phyloP scores from a whole-genome alignment of 352 stramenopile genomes.

The Phytophthora pseudosyringae region DNA sequence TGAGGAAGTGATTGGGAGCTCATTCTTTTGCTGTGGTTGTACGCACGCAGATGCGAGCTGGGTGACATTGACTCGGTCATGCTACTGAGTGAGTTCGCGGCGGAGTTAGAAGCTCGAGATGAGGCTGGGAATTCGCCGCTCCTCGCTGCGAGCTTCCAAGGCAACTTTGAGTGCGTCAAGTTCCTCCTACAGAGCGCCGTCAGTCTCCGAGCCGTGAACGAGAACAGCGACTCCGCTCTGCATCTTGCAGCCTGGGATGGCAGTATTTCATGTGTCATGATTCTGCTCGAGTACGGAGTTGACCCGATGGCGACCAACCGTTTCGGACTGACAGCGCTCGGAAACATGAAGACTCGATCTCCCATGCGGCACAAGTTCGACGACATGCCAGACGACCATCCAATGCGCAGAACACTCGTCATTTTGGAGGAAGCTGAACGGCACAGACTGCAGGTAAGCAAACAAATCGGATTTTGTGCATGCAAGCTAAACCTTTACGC shows the following conservation, averaged over 20 bases:
- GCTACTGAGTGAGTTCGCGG: conserved; percentile 70
- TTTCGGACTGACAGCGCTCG: conserved; percentile 56
- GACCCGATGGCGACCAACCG: conserved; percentile 54
- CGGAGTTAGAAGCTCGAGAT: conserved; percentile 72
- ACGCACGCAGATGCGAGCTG: conserved; percentile 52
- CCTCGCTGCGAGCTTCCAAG: conserved; percentile 66
- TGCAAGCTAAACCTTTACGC: neutral
- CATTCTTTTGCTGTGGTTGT: conserved; percentile 27
- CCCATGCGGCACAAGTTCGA: conserved; percentile 73
- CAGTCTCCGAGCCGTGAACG: conserved; percentile 53
- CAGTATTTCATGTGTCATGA: conserved; percentile 62
- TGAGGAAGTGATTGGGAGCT: conserved; percentile 13
- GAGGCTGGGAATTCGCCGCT: conserved; percentile 72
- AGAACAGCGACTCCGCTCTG: conserved; percentile 57
- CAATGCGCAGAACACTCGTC: conserved; percentile 53
- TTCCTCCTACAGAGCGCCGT: conserved; percentile 79
- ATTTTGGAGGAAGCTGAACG: conserved; percentile 51
- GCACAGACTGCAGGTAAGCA: conserved; percentile 35
- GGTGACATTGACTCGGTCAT: conserved; percentile 70
- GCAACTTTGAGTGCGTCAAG: conserved; percentile 71
- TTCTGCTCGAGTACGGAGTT: conserved; percentile 72
- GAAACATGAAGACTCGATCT: conserved; percentile 69
- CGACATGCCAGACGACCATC: conserved; percentile 54
- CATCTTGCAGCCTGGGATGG: conserved; percentile 75
- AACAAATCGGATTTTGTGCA: conserved; percentile 14